Conservation (phyloP, 345 rosid genomes). For the Angophora floribunda region DNA sequence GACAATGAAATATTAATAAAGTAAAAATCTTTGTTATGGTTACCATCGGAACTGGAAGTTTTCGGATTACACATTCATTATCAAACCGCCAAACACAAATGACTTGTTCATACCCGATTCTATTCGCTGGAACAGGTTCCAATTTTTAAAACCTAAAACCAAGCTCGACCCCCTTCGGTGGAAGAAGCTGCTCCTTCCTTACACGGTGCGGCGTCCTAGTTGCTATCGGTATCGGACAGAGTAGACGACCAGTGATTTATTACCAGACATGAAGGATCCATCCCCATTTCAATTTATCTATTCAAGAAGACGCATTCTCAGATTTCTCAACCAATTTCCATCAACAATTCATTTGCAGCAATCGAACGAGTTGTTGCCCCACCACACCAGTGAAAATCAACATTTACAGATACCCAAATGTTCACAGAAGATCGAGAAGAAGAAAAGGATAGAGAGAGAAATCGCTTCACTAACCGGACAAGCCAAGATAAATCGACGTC, state of each 20-base stretch:
- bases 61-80: background rate
- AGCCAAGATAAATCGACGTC: constrained; percentile 54
- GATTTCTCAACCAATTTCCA: background rate
- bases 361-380: background rate
- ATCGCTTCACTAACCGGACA: constrained; percentile 34
- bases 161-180: background rate
- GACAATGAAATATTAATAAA: too few relatives aligned
- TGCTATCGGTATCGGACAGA: background rate
- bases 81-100: background rate
- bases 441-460: background rate
- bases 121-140: background rate
- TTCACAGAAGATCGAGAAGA: background rate
- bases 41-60: too few relatives aligned
- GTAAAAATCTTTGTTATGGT: too few relatives aligned
- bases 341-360: background rate
- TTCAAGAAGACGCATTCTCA: background rate
- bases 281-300: background rate
- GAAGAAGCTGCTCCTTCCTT: background rate
- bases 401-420: background rate
- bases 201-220: background rate
- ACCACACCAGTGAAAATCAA: background rate
- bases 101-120: background rate
- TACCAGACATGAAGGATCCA: background rate
- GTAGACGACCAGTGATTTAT: background rate
- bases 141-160: rapidly evolving